phyloP scores from a whole-genome alignment of 1,284 basidiomycete genomes.

The Papiliotrema laurentii region DNA sequence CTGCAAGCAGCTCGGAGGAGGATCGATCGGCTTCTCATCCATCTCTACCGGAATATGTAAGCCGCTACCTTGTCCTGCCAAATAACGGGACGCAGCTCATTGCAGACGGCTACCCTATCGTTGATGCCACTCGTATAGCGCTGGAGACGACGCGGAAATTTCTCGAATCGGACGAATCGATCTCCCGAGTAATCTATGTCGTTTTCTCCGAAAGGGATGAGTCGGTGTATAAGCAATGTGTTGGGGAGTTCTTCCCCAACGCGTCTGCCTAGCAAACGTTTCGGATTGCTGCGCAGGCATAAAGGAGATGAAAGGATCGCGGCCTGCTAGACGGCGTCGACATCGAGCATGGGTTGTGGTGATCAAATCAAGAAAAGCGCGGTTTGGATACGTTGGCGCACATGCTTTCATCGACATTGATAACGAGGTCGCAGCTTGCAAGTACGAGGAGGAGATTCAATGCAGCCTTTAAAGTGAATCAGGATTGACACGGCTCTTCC shows the following conservation, averaged over 20 bases:
- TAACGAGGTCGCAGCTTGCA: no score
- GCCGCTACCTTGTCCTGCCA: conserved; percentile 10
- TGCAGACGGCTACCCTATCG: conserved; percentile 46
- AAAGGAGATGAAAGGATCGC: no score
- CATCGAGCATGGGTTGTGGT: no score
- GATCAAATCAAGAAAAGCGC: no score
- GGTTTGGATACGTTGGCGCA: no score
- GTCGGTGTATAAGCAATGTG: conserved; percentile 30
- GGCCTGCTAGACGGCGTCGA: no score
- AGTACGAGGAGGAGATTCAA: no score
- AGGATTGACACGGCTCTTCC: no score
- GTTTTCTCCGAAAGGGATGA: conserved; percentile 41
- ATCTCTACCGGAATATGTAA: conserved; percentile 41
- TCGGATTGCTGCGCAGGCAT: no score
- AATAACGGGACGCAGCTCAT: background rate
- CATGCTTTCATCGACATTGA: no score
- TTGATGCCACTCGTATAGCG: conserved; percentile 42
- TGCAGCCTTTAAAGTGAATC: no score
- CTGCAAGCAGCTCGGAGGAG: conserved; percentile 59
- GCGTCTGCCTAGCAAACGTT: no score
- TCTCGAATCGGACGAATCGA: conserved; percentile 29
- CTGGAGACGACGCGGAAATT: conserved; percentile 34
- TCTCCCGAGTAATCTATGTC: conserved; percentile 42
- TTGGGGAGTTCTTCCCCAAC: conserved; percentile 34
- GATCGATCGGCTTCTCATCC: conserved; percentile 57